Conservation (phyloP, 768 basidiomycete species). For the Leccinum rimulosum region DNA sequence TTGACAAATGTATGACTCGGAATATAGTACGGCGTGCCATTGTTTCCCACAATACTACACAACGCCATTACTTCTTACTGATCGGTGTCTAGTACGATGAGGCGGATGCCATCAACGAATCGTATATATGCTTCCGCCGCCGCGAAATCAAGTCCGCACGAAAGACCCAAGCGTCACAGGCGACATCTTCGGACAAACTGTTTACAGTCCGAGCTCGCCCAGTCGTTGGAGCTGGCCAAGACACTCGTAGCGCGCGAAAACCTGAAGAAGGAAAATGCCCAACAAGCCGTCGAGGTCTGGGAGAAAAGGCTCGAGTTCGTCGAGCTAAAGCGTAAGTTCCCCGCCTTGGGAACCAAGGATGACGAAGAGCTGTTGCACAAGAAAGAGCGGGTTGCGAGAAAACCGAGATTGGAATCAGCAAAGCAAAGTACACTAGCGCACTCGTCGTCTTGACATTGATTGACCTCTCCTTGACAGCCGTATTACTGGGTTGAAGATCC, state of each 20-base stretch:
- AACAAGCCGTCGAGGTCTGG: conserved; percentile 67
- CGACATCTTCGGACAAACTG: conserved; percentile 86
- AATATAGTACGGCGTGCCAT: no score
- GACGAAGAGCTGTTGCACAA: conserved; percentile 76
- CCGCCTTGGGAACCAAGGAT: conserved; percentile 53
- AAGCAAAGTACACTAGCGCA: conserved; percentile 5
- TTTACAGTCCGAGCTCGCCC: conserved; percentile 71
- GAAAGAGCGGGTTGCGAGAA: conserved; percentile 65
- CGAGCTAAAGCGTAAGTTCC: conserved; percentile 78
- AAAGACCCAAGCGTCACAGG: conserved; percentile 91
- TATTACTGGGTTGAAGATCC: conserved; percentile 52
- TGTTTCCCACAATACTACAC: no score
- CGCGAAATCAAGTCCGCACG: conserved; percentile 92
- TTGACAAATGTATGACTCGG: no score
- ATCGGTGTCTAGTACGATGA: conserved; percentile 67
- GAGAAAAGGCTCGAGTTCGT: conserved; percentile 71
- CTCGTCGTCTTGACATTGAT: neutral
- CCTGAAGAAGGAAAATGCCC: conserved; percentile 64
- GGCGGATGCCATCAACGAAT: conserved; percentile 84
- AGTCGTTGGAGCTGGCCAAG: conserved; percentile 70
- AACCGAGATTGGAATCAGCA: conserved; percentile 39
- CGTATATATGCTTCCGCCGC: conserved; percentile 95
- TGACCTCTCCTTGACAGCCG: conserved; percentile 32
- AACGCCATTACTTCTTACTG: neutral
- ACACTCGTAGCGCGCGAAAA: conserved; percentile 69